phyloP scores from a whole-genome alignment of 208 protist species.

The Trypanosomatidae sp. region DNA sequence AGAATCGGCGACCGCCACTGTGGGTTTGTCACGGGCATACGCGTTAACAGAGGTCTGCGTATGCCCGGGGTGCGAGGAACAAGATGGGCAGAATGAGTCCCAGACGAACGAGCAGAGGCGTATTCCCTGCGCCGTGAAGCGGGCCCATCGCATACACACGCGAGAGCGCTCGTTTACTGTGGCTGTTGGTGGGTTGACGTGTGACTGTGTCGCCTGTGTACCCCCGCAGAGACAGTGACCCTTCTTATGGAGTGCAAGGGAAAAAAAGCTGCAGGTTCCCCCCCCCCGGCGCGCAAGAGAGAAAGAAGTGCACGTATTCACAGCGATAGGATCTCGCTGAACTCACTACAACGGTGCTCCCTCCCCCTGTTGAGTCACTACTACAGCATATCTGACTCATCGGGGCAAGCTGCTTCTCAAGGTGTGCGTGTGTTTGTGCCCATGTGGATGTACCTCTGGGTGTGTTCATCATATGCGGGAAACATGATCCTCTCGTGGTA shows the following conservation, averaged over 20 bases:
- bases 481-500: background rate
- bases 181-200: background rate
- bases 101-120: background rate
- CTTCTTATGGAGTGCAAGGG: background rate
- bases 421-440: background rate
- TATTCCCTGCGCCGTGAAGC: background rate
- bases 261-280: background rate
- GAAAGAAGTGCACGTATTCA: background rate
- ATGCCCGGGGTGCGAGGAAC: background rate
- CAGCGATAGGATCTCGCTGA: no score
- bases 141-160: background rate
- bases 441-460: background rate
- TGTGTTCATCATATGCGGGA: background rate
- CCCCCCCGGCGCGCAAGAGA: background rate
- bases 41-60: background rate
- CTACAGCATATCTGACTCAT: background rate
- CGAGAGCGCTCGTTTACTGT: background rate
- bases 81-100: background rate
- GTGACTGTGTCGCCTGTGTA: background rate
- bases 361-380: background rate
- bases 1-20: constrained; percentile 67
- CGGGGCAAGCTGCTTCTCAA: background rate
- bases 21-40: constrained; percentile 77
- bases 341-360: background rate
- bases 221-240: background rate